Conservation (phyloP, 495 filamentous ascomycete species). For the Aspergillus olivimuriae region DNA sequence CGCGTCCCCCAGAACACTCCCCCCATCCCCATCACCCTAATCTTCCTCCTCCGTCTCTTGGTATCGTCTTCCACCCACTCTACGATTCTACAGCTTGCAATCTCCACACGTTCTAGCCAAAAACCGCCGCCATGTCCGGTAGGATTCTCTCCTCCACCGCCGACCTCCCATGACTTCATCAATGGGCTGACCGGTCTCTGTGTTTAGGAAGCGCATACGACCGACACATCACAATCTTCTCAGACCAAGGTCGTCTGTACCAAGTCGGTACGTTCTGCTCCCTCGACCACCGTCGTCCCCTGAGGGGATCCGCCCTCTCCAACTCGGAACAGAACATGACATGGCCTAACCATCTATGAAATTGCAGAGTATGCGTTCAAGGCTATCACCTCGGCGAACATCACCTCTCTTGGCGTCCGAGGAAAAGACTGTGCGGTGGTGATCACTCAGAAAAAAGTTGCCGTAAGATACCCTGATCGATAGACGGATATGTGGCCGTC, state of each 20-base stretch:
- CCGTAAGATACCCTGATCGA: slow-evolving; percentile 66
- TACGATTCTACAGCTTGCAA: slow-evolving; percentile 3
- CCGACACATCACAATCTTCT: slow-evolving; percentile 99
- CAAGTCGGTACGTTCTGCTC: slow-evolving; percentile 82
- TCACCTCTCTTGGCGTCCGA: slow-evolving; percentile 91
- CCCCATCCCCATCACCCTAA: slow-evolving; percentile 13
- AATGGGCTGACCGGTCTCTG: slow-evolving; percentile 25
- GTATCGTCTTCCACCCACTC: slow-evolving; percentile 4
- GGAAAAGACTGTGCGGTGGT: slow-evolving; percentile 97
- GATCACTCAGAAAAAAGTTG: slow-evolving; percentile 98
- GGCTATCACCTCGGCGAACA: slow-evolving; percentile 97
- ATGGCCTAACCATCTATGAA: slow-evolving; percentile 19
- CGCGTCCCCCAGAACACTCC: slow-evolving; percentile 33
- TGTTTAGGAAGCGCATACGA: slow-evolving; percentile 88
- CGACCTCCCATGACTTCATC: slow-evolving; percentile 31
- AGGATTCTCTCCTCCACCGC: slow-evolving; percentile 11
- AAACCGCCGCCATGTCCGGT: slow-evolving; percentile 39
- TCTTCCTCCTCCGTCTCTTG: slow-evolving; percentile 11
- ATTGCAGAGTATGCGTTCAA: slow-evolving; percentile 97
- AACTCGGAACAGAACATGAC: slow-evolving; percentile 2
- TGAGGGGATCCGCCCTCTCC: background rate
- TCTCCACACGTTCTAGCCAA: slow-evolving; percentile 8
- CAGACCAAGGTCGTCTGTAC: slow-evolving; percentile 93
- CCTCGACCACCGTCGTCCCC: background rate
- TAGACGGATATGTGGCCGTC: no score